A percentile compares a stretch with the other conserved stretches of the same genome.
These are phyloP conservation scores for Dactylellina drechsleri DNA, from an alignment of 2,329 filamentous ascomycete species.

Conservation along the genomic window DNA sequence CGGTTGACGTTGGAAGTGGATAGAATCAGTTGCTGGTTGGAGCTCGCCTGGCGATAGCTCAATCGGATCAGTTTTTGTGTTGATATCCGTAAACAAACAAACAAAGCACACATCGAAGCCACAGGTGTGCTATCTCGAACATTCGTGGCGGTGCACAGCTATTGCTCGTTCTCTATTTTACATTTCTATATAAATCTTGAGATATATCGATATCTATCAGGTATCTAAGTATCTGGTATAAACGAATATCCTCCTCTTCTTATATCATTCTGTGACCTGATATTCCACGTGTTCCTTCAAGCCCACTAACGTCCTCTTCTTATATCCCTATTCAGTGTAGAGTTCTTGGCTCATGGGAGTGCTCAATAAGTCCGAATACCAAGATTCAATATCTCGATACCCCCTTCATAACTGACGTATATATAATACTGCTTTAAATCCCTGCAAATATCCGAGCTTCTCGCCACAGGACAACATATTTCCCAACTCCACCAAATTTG, in stretches of 20 bases:
- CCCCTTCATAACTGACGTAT: neutral
- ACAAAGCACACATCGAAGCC: slow-evolving; percentile 15
- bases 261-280: neutral
- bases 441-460: no score
- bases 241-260: neutral
- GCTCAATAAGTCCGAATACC: neutral
- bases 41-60: neutral
- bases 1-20: slow-evolving; percentile 8
- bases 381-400: neutral
- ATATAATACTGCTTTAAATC: no score
- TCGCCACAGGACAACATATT: no score
- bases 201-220: neutral
- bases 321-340: neutral
- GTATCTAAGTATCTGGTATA: neutral
- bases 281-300: neutral
- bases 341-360: neutral
- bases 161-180: no score
- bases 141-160: slow-evolving; percentile 10
- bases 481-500: neutral
- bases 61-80: slow-evolving; percentile 23
- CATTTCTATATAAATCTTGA: no score
- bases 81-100: slow-evolving; percentile 49
- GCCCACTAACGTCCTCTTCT: neutral
- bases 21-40: slow-evolving; percentile 34
- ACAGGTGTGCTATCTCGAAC: neutral